A percentile compares a stretch with the other conserved stretches of the same genome.
These are phyloP conservation scores for Melocanna baccifera DNA, from an alignment of 176 grass and related monocot genomes.

Conservation along the genomic window DNA sequence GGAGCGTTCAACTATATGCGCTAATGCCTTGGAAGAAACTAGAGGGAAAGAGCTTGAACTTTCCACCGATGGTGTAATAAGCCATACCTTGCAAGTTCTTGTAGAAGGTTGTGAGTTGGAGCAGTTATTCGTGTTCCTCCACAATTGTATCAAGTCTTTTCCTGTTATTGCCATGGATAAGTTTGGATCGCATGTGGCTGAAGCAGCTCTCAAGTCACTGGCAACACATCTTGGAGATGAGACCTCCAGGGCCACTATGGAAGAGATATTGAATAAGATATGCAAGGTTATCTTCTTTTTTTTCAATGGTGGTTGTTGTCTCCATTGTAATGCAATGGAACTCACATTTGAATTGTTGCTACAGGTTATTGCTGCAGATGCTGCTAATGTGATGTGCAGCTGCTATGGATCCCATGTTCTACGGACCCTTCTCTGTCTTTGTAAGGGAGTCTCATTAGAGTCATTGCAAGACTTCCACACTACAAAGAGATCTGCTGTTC, in stretches of 20 bases:
- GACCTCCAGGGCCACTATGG: constrained; percentile 51
- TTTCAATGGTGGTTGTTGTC: background rate
- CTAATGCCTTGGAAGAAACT: constrained; percentile 90
- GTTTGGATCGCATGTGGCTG: constrained; percentile 78
- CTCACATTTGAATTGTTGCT: constrained; percentile 19
- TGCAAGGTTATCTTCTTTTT: constrained; percentile 65
- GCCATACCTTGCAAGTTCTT: constrained; percentile 74
- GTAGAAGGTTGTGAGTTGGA: constrained; percentile 77
- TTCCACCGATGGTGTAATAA: constrained; percentile 70
- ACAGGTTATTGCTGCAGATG: constrained; percentile 66
- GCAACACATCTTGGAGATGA: constrained; percentile 77
- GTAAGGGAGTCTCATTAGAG: constrained; percentile 71
- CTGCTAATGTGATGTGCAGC: constrained; percentile 66
- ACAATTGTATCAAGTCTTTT: constrained; percentile 50
- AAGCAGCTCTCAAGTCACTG: constrained; percentile 73
- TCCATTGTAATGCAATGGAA: background rate
- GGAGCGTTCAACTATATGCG: constrained; percentile 65
- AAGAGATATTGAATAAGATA: constrained; percentile 65
- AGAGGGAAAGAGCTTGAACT: constrained; percentile 87
- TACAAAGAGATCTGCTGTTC: constrained; percentile 65
- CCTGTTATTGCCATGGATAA: constrained; percentile 59
- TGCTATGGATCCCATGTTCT: constrained; percentile 90
- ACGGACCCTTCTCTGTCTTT: constrained; percentile 81
- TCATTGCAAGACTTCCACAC: constrained; percentile 68
- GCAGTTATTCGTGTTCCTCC: constrained; percentile 72